Base-by-base conservation (phyloP, 1,139 yeast species). In the Spencermartinsiella ligniputridi region DNA sequence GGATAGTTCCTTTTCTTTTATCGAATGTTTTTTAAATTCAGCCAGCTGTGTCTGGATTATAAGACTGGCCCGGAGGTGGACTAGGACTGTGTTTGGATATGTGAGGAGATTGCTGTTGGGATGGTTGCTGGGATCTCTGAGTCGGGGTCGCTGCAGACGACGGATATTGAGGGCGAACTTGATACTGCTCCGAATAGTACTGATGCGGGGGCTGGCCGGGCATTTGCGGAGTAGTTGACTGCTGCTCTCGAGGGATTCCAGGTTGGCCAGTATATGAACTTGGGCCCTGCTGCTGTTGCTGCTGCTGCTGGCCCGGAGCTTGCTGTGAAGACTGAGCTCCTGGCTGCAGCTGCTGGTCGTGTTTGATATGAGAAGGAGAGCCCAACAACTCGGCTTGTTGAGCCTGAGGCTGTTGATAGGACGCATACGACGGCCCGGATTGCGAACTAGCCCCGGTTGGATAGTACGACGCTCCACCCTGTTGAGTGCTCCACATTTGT, bases 261-360 rank as follows among this genome's bases (percentile, higher is more conserved):
- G 25, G 25, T 11, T 22, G 25, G 25, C 6, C 11, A 22, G 25
- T 11, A 22, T 22, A 22, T 6, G 33, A 11, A n/a, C n/a, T n/a
- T 16, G 18, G 13, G 8, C 9, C 27, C 17, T 43, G 49, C 16
- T 40, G 47, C 22, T 37, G 49, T 16, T 35, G 41, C 33, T 35
- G 39, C 24, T 40, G 45, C 17, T 39, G 49, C 15, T 41, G 40
- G 24, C 35, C 37, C 39, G 36, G 46, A 34, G 41, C 46, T 15
- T 45, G 51, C 27, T 44, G 43, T 13, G 12, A 44, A 20, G 41
- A 51, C 34, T 41, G 51, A n/a, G n/a, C n/a, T n/a, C n/a, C n/a
- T n/a, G n/a, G n/a, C 35, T 35, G 39, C 29, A 40, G 39, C 15
- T 19, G 40, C 33, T 37, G 40, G 19, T 37, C 32, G 16, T 35